These are phyloP conservation scores for Pyrenula aspistea DNA, from an alignment of 495 filamentous ascomycete species.

Conservation along the genomic window DNA sequence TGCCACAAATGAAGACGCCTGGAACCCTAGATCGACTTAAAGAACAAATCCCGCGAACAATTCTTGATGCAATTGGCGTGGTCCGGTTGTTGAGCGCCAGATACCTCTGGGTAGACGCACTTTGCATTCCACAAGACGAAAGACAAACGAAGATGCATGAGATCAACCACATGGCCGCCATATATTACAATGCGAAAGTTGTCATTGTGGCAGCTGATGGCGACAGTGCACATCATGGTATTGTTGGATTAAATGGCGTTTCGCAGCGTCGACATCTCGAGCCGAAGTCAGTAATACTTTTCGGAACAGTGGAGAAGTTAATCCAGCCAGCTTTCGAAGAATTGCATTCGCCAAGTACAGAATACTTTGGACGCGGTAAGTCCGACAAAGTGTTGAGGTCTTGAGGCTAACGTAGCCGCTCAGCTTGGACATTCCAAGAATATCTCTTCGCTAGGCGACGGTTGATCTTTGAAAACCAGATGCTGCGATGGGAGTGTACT, in stretches of 20 bases:
- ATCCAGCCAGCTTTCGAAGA: not conserved
- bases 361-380: not conserved
- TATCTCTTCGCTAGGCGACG: not conserved
- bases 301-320: not conserved
- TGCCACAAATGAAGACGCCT: not conserved
- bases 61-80: conserved; percentile 19
- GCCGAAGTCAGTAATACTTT: not conserved
- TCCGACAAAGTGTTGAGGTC: not conserved
- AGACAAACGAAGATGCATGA: conserved; percentile 14
- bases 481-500: not conserved
- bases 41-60: not conserved
- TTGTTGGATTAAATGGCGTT: not conserved
- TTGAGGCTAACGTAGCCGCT: not conserved
- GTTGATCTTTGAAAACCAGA: not conserved
- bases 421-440: conserved; percentile 2
- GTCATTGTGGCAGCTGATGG: conserved; percentile 18
- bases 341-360: not conserved
- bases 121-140: conserved; percentile 22
- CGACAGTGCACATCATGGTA: not conserved
- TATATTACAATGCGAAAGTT: conserved; percentile 12
- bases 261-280: not conserved
- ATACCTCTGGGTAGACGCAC: conserved; percentile 25
- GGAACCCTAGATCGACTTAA: not conserved
- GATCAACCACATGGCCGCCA: conserved; percentile 14
- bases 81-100: conserved; percentile 12